Base-by-base conservation (phyloP, 163 green algal species). In the Prototheca cutis region DNA sequence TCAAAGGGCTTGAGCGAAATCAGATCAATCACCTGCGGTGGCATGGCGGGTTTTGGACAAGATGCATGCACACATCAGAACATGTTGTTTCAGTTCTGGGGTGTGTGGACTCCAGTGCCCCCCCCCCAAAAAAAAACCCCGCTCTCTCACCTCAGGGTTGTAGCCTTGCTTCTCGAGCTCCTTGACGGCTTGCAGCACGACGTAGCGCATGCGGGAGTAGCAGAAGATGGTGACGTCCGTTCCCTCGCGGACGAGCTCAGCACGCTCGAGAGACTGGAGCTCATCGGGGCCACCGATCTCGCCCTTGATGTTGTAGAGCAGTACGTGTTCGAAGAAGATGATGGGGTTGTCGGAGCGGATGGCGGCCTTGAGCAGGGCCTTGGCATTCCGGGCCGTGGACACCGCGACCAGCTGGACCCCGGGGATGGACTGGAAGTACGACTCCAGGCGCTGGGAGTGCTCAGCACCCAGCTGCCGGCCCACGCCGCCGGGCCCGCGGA, bases 321-420 rank as follows among this genome's bases (percentile, higher is more conserved):
- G 84, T 63, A 95, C 89, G 74, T 95, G 88, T 80, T 96, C 89
- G 48, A 96, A 95, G 80, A 96, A 96, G 72, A 96, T 94, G 68
- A 96, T 73, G 53, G 82, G 82, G 67, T 87, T 84, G 70, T 85
- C 78, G 21, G 57, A 74, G 48, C 78, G 70, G 69, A 85, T 86
- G 71, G 90, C 86, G 30, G 80, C 79, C 75, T 97, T 97, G 23
- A 97, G 71, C 64, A 97, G 82, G 3, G 84, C 88, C 76, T 97
- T 97, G 55, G 86, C 58, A 63, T 97, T 95, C 45, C 64, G 67
- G 4, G 86, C 82, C 15, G 89, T 97, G 63, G 84, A 94, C 62
- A 67, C 80, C 1, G 89, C 89, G 48, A 97, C 89, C 47, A 97
- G 80, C 82, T 95, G 88, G 72, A 97, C 84, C 19, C 90, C 90